phyloP scores from a whole-genome alignment of 1,139 yeast species.

The Taphrina pruni region DNA sequence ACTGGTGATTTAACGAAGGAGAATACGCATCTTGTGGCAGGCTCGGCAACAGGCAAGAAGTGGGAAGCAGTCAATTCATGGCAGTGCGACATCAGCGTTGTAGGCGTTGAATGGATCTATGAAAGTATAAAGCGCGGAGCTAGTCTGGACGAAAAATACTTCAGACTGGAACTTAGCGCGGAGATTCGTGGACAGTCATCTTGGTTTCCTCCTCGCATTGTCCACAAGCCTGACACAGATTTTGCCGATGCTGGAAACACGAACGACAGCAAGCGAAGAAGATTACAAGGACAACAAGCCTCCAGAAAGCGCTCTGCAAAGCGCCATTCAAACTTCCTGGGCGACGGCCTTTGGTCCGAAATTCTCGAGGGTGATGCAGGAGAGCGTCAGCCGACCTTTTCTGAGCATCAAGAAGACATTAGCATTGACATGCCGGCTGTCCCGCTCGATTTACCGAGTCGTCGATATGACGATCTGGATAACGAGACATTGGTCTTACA shows the following conservation, averaged over 20 bases:
- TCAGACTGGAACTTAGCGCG: constrained; percentile 20
- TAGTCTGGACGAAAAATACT: constrained; percentile 41
- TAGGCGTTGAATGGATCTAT: constrained; percentile 75
- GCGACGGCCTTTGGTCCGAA: constrained; percentile 15
- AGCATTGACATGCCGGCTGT: not conserved
- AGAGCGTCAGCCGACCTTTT: not conserved
- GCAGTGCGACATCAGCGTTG: constrained; percentile 61
- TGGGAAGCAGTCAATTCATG: constrained; percentile 69
- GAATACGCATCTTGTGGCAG: constrained; percentile 61
- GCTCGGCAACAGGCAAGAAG: constrained; percentile 65
- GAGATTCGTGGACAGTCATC: constrained; percentile 17
- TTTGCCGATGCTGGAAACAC: not conserved
- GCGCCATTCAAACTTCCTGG: not conserved
- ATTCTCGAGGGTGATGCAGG: not conserved
- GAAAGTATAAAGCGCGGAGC: constrained; percentile 43
- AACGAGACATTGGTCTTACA: too few relatives aligned
- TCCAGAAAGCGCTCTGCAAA: constrained; percentile 9
- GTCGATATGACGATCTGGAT: not conserved
- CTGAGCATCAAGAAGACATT: not conserved
- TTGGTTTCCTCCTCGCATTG: constrained; percentile 22
- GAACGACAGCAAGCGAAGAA: constrained; percentile 12
- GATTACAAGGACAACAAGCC: not conserved
- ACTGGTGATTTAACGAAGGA: constrained; percentile 63
- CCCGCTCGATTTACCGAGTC: constrained; percentile 19
- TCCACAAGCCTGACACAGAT: not conserved